Conservation (phyloP, 306 rosid species). For the Datisca glomerata region DNA sequence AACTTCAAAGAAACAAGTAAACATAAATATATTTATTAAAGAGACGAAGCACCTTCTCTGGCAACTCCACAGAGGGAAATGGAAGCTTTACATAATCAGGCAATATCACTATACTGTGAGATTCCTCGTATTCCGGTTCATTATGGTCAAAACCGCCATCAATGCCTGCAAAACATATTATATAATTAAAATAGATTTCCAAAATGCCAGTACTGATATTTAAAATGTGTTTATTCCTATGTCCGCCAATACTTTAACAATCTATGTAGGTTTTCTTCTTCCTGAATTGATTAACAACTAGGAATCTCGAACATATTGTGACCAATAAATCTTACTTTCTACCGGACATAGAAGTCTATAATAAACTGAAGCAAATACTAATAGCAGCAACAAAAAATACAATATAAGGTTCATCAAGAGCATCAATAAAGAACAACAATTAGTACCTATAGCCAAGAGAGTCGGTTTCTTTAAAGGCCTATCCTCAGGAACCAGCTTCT, state of each 20-base stretch:
- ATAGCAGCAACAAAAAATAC: no score
- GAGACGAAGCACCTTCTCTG: conserved; percentile 64
- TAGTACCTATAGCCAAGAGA: conserved; percentile 67
- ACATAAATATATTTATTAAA: background rate
- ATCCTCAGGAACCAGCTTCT: conserved; percentile 65
- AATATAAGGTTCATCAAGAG: no score
- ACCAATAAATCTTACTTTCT: no score
- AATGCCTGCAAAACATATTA: conserved; percentile 32
- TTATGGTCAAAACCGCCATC: conserved; percentile 91
- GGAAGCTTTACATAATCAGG: conserved; percentile 76
- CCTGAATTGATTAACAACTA: no score
- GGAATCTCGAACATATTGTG: no score
- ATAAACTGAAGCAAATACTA: no score
- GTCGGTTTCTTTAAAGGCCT: conserved; percentile 90
- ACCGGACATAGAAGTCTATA: no score
- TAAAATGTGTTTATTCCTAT: no score
- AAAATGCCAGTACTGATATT: no score
- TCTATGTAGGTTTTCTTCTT: no score
- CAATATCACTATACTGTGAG: conserved; percentile 47
- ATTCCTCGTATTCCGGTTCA: conserved; percentile 67
- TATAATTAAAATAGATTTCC: background rate
- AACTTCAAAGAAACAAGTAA: background rate
- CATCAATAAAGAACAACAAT: background rate
- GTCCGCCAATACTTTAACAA: no score
- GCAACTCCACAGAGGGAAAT: conserved; percentile 91